Conservation (phyloP, 2,329 filamentous ascomycete genomes). For the Myriosclerotinia curreyana region DNA sequence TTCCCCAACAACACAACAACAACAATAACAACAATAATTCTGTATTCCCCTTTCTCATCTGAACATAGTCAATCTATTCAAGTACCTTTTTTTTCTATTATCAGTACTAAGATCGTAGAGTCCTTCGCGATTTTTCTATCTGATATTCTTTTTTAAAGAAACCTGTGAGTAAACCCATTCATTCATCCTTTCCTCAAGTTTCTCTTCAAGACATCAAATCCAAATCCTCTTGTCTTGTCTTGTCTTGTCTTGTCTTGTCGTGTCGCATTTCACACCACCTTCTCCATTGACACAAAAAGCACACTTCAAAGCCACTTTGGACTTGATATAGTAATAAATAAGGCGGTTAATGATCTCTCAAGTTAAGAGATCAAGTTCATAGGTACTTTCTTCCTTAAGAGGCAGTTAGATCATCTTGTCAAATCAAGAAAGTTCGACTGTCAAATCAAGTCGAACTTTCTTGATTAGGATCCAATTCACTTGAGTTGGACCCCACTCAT, state of each 20-base stretch:
- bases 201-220: not conserved
- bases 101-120: conserved; percentile 5
- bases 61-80: not conserved
- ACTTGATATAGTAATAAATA: not conserved
- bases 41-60: not conserved
- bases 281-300: not conserved
- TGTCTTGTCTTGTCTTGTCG: no score
- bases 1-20: conserved; percentile 1
- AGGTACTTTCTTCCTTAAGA: no score
- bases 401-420: not conserved
- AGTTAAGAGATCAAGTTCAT: no score
- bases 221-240: not conserved
- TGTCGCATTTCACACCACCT: no score
- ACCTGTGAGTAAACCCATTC: conserved; percentile 13
- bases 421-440: no score
- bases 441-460: not conserved
- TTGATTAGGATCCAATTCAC: not conserved
- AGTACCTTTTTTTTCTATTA: not conserved
- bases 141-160: not conserved
- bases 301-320: conserved; percentile 7
- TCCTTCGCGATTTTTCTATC: conserved; percentile 14
- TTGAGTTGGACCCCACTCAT: not conserved
- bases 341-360: not conserved
- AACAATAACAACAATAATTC: not conserved
- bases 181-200: not conserved